Percentiles rank a stretch among this genome's conserved stretches.
Evolutionary conservation across 352 stramenopile genomes (phyloP).

Genomic region (Peronospora farinosa): DNA sequence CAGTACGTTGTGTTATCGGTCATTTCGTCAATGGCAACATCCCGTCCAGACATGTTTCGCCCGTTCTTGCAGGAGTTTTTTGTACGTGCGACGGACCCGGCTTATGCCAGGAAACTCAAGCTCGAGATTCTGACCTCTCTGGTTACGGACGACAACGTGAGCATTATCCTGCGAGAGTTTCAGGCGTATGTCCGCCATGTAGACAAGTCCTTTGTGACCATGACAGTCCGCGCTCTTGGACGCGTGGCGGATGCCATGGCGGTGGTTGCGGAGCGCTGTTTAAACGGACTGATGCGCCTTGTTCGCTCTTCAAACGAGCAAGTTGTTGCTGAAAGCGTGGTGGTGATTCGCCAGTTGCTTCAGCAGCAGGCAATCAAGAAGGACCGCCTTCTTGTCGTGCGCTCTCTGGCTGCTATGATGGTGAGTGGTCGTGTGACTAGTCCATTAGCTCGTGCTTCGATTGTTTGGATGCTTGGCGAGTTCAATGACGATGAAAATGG

Average conservation of each 20-base stretch:
- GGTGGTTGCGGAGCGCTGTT: constrained; percentile 84
- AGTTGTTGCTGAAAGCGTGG: constrained; percentile 92
- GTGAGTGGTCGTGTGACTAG: constrained; percentile 62
- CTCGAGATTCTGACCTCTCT: constrained; percentile 94
- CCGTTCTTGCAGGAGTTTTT: constrained; percentile 97
- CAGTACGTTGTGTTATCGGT: constrained; percentile 96
- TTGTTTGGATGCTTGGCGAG: constrained; percentile 91
- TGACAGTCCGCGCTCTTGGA: constrained; percentile 90
- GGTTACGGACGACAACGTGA: constrained; percentile 88
- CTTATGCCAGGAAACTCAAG: constrained; percentile 95
- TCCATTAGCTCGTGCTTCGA: constrained; percentile 75
- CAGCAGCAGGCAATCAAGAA: constrained; percentile 82
- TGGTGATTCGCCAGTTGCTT: constrained; percentile 93
- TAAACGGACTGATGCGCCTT: constrained; percentile 84
- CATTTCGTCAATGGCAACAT: constrained; percentile 92
- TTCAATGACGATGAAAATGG: constrained; percentile 70
- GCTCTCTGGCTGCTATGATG: constrained; percentile 74
- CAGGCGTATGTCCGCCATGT: constrained; percentile 93
- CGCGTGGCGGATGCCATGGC: constrained; percentile 88
- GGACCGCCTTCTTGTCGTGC: constrained; percentile 71
- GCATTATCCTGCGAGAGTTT: constrained; percentile 93
- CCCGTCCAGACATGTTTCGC: constrained; percentile 93
- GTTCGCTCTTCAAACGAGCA: constrained; percentile 80
- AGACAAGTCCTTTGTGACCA: constrained; percentile 93
- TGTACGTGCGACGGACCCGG: constrained; percentile 91